A percentile compares a stretch with the other conserved stretches of the same genome.
phyloP scores from a whole-genome alignment of 2,329 filamentous ascomycete species.

The Arthrinium phaeospermum region DNA sequence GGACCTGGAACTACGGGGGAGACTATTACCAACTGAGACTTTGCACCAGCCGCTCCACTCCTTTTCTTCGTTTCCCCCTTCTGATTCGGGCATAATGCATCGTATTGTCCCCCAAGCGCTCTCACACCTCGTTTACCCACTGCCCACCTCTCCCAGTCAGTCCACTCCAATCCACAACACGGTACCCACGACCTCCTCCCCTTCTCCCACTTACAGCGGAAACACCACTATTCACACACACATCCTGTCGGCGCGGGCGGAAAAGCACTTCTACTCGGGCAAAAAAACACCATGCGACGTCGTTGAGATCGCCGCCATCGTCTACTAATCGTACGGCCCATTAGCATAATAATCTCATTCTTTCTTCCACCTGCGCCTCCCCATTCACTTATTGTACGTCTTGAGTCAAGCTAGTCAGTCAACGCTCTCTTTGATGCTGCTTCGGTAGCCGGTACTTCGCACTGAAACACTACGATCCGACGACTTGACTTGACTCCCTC shows the following conservation, averaged over 20 bases:
- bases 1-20: not conserved
- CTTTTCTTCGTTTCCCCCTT: conserved; percentile 2
- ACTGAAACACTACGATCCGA: conserved; percentile 9
- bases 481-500: conserved; percentile 3
- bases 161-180: not conserved
- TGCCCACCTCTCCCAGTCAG: not conserved
- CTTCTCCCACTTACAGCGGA: not conserved
- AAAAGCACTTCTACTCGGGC: conserved; percentile 1
- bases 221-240: conserved; percentile 1
- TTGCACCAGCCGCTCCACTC: not conserved
- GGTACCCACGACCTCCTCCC: not conserved
- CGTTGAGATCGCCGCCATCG: not conserved
- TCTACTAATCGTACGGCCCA: not conserved
- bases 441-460: not conserved
- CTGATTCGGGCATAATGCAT: not conserved
- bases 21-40: not conserved
- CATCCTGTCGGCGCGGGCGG: not conserved
- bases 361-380: not conserved
- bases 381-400: not conserved
- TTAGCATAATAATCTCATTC: conserved; percentile 11
- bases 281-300: conserved; percentile 8
- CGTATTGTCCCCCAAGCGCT: not conserved
- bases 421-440: conserved; percentile 11
- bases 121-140: not conserved
- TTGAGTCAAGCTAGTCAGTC: not conserved